These are phyloP conservation scores for Picea sitchensis DNA, from an alignment of 75 land plant genomes.

Conservation along the genomic window DNA sequence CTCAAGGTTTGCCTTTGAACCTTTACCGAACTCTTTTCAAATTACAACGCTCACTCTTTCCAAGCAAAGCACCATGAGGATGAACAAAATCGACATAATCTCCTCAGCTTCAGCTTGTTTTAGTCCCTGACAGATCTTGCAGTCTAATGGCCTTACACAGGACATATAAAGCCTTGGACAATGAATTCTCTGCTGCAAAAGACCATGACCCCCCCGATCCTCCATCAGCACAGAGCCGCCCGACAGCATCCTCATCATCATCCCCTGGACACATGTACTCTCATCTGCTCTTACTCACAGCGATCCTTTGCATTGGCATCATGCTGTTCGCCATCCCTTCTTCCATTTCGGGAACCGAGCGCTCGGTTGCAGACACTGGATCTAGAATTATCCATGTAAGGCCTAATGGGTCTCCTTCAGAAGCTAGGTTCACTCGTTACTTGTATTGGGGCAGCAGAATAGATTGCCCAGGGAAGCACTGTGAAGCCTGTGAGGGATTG, in stretches of 20 bases:
- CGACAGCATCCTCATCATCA: background rate
- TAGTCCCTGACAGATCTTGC: background rate
- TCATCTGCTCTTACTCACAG: background rate
- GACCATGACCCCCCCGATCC: background rate
- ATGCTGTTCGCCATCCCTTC: background rate
- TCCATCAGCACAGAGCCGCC: background rate
- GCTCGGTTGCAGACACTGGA: background rate
- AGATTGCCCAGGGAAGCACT: conserved; percentile 93
- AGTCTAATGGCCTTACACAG: conserved; percentile 2
- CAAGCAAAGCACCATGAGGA: too few species aligned
- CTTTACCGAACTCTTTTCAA: too few species aligned
- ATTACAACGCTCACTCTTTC: too few species aligned
- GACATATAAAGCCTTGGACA: background rate
- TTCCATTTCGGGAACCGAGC: background rate
- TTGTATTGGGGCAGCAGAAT: conserved; percentile 84
- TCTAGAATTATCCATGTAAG: background rate
- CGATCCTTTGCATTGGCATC: background rate
- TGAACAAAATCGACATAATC: too few species aligned
- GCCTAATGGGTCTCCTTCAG: too few species aligned
- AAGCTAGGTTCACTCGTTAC: conserved; percentile 16
- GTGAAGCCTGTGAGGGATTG: conserved; percentile 75
- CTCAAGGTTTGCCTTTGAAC: too few species aligned
- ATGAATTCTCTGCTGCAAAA: background rate
- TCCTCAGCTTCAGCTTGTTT: too few species aligned
- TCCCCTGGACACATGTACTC: conserved; percentile 6